Evolutionary conservation across 306 rosid genomes (phyloP), one percentile per base, ranked within the genome.

Genomic region (Cajanus cajan): DNA sequence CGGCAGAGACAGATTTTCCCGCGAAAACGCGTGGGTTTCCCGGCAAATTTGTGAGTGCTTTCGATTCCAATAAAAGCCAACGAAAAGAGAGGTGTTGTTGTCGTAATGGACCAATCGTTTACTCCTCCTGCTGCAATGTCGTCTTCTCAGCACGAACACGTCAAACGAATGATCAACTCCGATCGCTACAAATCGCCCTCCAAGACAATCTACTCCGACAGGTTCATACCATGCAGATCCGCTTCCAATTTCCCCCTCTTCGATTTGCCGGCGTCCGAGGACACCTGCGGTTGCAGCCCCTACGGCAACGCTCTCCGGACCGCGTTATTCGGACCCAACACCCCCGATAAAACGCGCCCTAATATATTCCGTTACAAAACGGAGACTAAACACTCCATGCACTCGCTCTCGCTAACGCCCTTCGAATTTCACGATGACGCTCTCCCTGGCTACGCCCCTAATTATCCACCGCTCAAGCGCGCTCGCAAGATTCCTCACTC

Each of bases 151-250:
- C 86, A 79, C 51, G 82, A 71, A 6, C 94, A 91, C 54, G 88
- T 91, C n/a, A 84, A 90, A 12, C 95, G 97, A 4, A 81, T 91
- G 89, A 73, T 93, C 41, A 85, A 93, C 75, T 79, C 82, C 33
- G 82, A 87, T 57, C 89, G 89, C 65, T 85, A 76, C 63, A 76
- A 65, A 28, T 83, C 97, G 2, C 95, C 98, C 24, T 93, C 97
- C 0, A 82, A 89, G 62, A 84, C 98, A 33, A 91, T 93, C 28
- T 93, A 85, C 88, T 93, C 90, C 31, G 98, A 93, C 31, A 81
- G 98, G 77, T 93, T 93, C 75, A 93, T 93, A 14, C 97, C 98
- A 0, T 86, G 90, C 85, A 87, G 98, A 91, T 88, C 97, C 45
- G 88, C 89, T 25, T 93, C 98, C 50, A 93, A 93, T 57, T 93